Percentiles rank a stretch among this genome's conserved stretches.
These are phyloP conservation scores for Backusella westeae DNA, from an alignment of 192 early-diverging fungal species.

Conservation along the genomic window DNA sequence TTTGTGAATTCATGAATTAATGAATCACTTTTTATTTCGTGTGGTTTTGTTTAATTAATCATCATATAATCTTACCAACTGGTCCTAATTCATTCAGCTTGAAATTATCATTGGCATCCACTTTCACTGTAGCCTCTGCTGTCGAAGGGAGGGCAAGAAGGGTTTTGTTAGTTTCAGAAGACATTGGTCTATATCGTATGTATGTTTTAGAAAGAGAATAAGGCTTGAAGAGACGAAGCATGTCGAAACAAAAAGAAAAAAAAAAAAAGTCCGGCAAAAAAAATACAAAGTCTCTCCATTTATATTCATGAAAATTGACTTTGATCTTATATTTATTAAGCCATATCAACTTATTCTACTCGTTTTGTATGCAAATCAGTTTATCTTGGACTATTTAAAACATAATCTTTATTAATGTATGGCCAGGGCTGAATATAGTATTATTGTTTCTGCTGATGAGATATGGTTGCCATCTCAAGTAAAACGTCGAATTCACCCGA, in stretches of 20 bases:
- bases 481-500: background rate
- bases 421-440: background rate
- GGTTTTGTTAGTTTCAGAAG: slow-evolving; percentile 18
- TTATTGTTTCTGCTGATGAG: background rate
- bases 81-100: slow-evolving; percentile 46
- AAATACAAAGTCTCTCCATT: background rate
- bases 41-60: background rate
- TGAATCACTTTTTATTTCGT: background rate
- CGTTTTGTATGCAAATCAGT: too few species aligned
- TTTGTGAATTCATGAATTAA: background rate
- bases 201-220: background rate
- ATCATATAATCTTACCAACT: slow-evolving; percentile 34
- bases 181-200: background rate
- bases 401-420: too few species aligned
- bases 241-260: background rate
- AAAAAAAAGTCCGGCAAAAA: slow-evolving; percentile 3
- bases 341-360: too few species aligned
- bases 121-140: slow-evolving; percentile 22
- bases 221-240: background rate
- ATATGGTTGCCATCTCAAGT: background rate
- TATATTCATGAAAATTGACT: too few species aligned
- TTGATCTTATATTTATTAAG: too few species aligned
- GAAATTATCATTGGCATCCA: slow-evolving; percentile 38
- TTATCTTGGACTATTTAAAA: too few species aligned
- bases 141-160: slow-evolving; percentile 43